Evolutionary conservation across 148 eudicot genomes (phyloP), one percentile per base, ranked within the genome.

Genomic region (Selenicereus undatus): DNA sequence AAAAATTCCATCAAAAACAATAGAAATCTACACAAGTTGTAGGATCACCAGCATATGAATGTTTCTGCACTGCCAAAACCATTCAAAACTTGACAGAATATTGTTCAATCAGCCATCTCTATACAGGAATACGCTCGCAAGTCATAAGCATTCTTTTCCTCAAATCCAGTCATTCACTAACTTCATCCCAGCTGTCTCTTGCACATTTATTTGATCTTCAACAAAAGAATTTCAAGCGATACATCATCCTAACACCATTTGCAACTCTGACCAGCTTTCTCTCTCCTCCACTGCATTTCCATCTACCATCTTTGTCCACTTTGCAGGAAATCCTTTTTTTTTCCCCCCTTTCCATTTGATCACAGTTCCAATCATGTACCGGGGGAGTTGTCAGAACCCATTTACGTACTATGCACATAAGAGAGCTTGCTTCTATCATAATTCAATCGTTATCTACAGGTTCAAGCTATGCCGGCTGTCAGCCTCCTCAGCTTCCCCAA

Each of bases 401-500:
- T 71, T 84, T 79, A 32, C 32, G 32, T 32, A 43, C 82, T 80
- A 62, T 80, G 80, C 80, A 76, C 80, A 83, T 22, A 72, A 36
- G 16, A 42, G 73, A 69, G 74, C 70, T 30, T 24, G 36, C 45
- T 66, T 69, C 11, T 48, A 39, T 52, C 78, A 76, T 18, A 10
- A 29, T 76, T 21, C 68, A 24, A 12, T 32, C 10, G 7, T 39
- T 52, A 22, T 42, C 86, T 84, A 84, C 74, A 77, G 24, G 58
- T 73, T 76, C 78, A 81, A 36, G 73, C 83, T 80, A 69, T 77
- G 78, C 42, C 78, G 81, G 78, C 82, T 77, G 9, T 22, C 78
- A 48, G 77, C 70, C 3, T 80, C 86, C 52, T 84, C 86, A 5
- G 83, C 70, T 56, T 77, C 86, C 51, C 78, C 80, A 24, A 84